Evolutionary conservation across 768 basidiomycete species (phyloP).

Genomic region (Coprinellus micaceus): DNA sequence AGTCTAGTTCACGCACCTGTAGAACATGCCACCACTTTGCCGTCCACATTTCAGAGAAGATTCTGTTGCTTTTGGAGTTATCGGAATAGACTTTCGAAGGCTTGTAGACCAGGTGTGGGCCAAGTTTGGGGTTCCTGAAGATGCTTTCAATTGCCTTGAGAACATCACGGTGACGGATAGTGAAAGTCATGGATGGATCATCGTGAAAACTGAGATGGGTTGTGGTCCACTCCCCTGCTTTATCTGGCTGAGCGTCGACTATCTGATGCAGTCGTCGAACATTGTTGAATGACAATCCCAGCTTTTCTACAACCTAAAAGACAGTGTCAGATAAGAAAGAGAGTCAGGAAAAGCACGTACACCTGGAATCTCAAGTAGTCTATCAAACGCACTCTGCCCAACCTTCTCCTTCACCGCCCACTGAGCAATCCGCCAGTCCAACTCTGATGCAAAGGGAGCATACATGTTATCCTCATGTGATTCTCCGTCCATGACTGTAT

Average conservation of each 20-base stretch:
- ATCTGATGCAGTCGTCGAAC: slow-evolving; percentile 21
- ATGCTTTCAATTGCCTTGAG: slow-evolving; percentile 27
- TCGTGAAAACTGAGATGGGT: slow-evolving; percentile 21
- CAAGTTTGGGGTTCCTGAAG: slow-evolving; percentile 26
- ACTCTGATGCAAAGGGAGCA: slow-evolving; percentile 21
- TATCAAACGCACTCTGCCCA: slow-evolving; percentile 24
- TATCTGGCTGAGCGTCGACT: slow-evolving; percentile 23
- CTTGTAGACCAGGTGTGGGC: slow-evolving; percentile 19
- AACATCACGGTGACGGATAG: slow-evolving; percentile 22
- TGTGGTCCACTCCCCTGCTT: slow-evolving; percentile 21
- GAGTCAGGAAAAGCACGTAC: slow-evolving; percentile 11
- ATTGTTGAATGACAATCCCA: slow-evolving; percentile 25
- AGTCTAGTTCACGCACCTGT: slow-evolving; percentile 24
- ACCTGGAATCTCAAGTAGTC: slow-evolving; percentile 23
- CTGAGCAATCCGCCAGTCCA: slow-evolving; percentile 25
- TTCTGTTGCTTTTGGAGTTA: slow-evolving; percentile 9
- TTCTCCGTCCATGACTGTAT: slow-evolving; percentile 7
- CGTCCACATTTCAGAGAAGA: slow-evolving; percentile 34
- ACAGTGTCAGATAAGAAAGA: not conserved
- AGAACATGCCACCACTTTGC: slow-evolving; percentile 33
- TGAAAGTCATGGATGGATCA: slow-evolving; percentile 16
- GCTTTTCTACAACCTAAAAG: slow-evolving; percentile 18
- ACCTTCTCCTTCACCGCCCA: slow-evolving; percentile 25
- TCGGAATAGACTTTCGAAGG: slow-evolving; percentile 24
- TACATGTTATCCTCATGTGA: slow-evolving; percentile 3